phyloP scores from a whole-genome alignment of 2,329 filamentous ascomycete genomes.

The Thermomyces lanuginosus region DNA sequence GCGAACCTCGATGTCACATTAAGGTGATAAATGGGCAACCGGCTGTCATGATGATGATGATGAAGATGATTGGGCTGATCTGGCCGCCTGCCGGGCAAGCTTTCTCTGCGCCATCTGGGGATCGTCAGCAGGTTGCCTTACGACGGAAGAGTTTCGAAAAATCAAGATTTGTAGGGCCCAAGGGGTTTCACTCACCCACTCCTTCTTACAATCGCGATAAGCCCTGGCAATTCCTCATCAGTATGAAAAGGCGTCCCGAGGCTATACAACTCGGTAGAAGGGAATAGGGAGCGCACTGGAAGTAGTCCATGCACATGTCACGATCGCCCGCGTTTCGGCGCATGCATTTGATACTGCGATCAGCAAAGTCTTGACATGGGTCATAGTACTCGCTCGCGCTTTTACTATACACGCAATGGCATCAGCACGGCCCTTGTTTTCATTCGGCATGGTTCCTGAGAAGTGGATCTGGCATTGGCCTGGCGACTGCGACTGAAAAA shows the following conservation, averaged over 20 bases:
- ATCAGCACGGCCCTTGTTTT: slow-evolving; percentile 1
- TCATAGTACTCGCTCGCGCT: slow-evolving; percentile 79
- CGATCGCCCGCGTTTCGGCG: slow-evolving; percentile 75
- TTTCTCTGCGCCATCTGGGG: slow-evolving; percentile 7
- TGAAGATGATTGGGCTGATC: slow-evolving; percentile 3
- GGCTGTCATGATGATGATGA: slow-evolving; percentile 3
- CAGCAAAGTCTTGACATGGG: slow-evolving; percentile 84
- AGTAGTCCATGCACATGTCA: slow-evolving; percentile 86
- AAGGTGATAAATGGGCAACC: too few relatives aligned
- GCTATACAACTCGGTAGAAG: neutral
- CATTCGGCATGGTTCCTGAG: neutral
- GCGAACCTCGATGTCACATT: too few relatives aligned
- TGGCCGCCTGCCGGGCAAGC: slow-evolving; percentile 3
- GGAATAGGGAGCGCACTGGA: slow-evolving; percentile 50
- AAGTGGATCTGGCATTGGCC: slow-evolving; percentile 1
- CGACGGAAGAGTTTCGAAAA: neutral
- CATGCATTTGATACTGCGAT: slow-evolving; percentile 71
- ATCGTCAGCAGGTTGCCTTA: slow-evolving; percentile 1
- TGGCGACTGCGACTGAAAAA: too few relatives aligned
- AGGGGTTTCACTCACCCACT: slow-evolving; percentile 52
- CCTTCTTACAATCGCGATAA: slow-evolving; percentile 86
- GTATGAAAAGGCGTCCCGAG: neutral
- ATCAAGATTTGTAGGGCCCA: neutral
- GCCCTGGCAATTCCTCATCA: slow-evolving; percentile 39
- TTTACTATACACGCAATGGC: slow-evolving; percentile 43